Conservation (phyloP, 176 grass and related monocot genomes). For the Eleusine indica region DNA sequence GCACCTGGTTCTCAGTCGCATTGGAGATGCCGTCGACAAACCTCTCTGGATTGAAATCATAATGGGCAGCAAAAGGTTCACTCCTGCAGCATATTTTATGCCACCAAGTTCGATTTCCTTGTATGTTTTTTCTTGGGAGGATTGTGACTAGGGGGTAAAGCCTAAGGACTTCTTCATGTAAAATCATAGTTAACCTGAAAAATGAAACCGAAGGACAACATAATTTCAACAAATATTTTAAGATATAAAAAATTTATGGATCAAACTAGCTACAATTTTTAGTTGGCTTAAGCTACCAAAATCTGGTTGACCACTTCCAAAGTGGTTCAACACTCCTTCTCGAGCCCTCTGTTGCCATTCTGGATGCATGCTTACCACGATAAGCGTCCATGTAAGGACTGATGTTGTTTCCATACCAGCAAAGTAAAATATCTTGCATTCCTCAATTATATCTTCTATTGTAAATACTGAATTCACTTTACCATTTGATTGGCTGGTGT, state of each 20-base stretch:
- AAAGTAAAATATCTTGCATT: constrained; percentile 96
- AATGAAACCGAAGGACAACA: too few species aligned
- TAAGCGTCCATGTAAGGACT: constrained; percentile 74
- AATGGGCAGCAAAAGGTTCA: constrained; percentile 46
- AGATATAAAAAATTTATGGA: too few species aligned
- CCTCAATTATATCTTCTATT: constrained; percentile 67
- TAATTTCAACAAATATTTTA: too few species aligned
- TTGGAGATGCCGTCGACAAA: constrained; percentile 72
- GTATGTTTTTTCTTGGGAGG: constrained; percentile 42
- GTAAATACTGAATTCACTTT: constrained; percentile 48
- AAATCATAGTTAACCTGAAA: constrained; percentile 61
- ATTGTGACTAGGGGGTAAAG: constrained; percentile 52
- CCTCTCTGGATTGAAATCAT: constrained; percentile 65
- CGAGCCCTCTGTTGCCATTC: constrained; percentile 71
- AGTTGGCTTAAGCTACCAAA: constrained; percentile 57
- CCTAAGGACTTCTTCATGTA: constrained; percentile 63
- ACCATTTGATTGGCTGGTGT: constrained; percentile 50
- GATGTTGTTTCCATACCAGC: constrained; percentile 82
- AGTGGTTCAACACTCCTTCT: constrained; percentile 70
- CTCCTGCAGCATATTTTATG: constrained; percentile 57
- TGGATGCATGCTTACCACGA: constrained; percentile 72
- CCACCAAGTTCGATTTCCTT: constrained; percentile 57
- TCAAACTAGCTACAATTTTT: constrained; percentile 62
- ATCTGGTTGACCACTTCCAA: constrained; percentile 57
- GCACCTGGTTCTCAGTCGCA: constrained; percentile 39